Base-by-base conservation (phyloP, 2,329 filamentous ascomycete genomes). In the Pyrenophora seminiperda region DNA sequence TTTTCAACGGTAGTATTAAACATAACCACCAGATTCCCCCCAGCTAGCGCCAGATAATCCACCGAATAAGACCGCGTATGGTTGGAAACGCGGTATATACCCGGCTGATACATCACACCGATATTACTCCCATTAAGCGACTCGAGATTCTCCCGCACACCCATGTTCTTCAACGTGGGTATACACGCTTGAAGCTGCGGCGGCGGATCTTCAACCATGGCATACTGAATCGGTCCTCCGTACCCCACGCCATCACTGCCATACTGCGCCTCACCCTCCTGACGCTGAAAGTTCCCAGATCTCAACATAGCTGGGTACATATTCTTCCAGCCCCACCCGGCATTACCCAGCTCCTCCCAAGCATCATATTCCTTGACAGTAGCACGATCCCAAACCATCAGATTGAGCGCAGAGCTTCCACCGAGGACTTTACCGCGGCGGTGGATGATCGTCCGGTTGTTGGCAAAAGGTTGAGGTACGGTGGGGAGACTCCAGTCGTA, bases 281-380 rank as follows among this genome's bases (percentile, higher is more conserved):
- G 30, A 5, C 56, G 62, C 29, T 59, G 55, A 22, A 66, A 72
- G 20, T 62, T 65, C 45, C 71, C 67, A 1, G 56, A 53, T 29
- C 56, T 59, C n/a, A 65, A 58, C 62, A 73, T 71, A 7, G 62
- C 67, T 6, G 61, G 49, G 38, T 61, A 56, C 37, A 80, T 56
- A 9, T 71, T 70, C 30, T 80, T 68, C 79, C 80, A 86, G 1
- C 76, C 75, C 83, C 83, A 87, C 5, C 58, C 54, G 31, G 42
- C 33, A 56, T 85, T 86, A 0, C 83, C 83, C 10, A 86, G 67
- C 19, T 74, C 67, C 43, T 77, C 78, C 83, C 83, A 86, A 1
- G 75, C 75, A 65, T 86, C 79, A 42, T 71, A 73, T 43, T 73
- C 71, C 3, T 55, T 63, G 13, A 61, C 52, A n/a, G 56, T 58